These are phyloP conservation scores for Dryas integrifolia DNA, from an alignment of 331 rosid genomes.

Conservation along the genomic window DNA sequence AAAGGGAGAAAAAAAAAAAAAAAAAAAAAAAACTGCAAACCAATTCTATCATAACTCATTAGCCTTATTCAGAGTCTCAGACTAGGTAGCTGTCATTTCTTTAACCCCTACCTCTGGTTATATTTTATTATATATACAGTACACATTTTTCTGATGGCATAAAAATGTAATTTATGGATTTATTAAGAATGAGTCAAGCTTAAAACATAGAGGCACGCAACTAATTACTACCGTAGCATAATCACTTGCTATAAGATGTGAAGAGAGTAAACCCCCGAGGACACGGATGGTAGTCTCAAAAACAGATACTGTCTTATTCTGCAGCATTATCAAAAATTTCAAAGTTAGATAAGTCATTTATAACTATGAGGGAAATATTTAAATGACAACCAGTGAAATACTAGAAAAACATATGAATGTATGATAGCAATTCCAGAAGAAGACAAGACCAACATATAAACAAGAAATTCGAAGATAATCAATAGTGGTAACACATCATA, in stretches of 20 bases:
- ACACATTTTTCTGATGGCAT: conserved; percentile 3
- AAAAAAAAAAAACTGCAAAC: neutral
- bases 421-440: neutral
- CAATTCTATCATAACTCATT: conserved; percentile 4
- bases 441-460: neutral
- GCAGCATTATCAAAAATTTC: conserved; percentile 30
- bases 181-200: neutral
- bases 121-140: neutral
- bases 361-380: neutral
- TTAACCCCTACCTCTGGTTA: neutral
- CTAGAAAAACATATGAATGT: neutral
- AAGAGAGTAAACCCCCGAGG: conserved; percentile 91
- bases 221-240: conserved; percentile 66
- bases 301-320: conserved; percentile 92
- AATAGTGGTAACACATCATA: neutral
- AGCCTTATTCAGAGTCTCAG: neutral
- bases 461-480: neutral
- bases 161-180: neutral
- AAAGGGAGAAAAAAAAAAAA: neutral
- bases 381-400: neutral
- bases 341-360: conserved; percentile 8
- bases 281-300: conserved; percentile 89
- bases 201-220: conserved; percentile 8
- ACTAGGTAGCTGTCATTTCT: neutral
- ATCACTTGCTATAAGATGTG: conserved; percentile 88